phyloP scores from a whole-genome alignment of 768 basidiomycete genomes.

The Mycena sanguinolenta region DNA sequence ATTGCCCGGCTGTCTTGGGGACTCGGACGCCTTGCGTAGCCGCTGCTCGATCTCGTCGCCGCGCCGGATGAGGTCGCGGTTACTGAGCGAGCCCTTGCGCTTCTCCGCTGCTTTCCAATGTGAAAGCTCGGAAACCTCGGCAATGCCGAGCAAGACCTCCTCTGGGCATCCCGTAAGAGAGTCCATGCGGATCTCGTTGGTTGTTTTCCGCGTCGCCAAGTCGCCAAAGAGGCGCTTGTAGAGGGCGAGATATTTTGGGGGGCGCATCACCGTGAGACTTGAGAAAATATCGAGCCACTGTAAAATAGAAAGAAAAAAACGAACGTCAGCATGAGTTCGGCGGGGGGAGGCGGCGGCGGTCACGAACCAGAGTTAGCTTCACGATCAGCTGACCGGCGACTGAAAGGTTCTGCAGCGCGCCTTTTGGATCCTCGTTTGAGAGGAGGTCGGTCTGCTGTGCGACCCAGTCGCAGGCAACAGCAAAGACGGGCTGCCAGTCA shows the following conservation, averaged over 20 bases:
- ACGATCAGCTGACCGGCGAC: constrained; percentile 68
- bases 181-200: constrained; percentile 69
- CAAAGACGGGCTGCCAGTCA: constrained; percentile 80
- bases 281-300: constrained; percentile 88
- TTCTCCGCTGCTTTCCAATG: constrained; percentile 81
- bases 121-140: constrained; percentile 78
- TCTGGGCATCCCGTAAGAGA: constrained; percentile 83
- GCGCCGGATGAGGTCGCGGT: constrained; percentile 80
- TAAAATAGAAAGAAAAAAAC: constrained; percentile 9
- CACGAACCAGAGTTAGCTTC: constrained; percentile 80
- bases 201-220: constrained; percentile 58
- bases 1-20: constrained; percentile 48
- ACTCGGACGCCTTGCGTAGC: constrained; percentile 60
- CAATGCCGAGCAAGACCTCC: constrained; percentile 81
- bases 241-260: constrained; percentile 75
- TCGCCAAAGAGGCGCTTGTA: constrained; percentile 77
- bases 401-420: constrained; percentile 68
- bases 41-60: constrained; percentile 79
- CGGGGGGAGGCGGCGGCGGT: constrained; percentile 15
- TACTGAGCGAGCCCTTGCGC: constrained; percentile 76
- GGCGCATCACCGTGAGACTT: constrained; percentile 68
- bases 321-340: constrained; percentile 16
- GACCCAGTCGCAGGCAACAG: constrained; percentile 84
- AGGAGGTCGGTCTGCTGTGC: constrained; percentile 70
- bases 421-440: constrained; percentile 73